Conservation (phyloP, 257 asterid genomes). For the Nicotiana knightiana region DNA sequence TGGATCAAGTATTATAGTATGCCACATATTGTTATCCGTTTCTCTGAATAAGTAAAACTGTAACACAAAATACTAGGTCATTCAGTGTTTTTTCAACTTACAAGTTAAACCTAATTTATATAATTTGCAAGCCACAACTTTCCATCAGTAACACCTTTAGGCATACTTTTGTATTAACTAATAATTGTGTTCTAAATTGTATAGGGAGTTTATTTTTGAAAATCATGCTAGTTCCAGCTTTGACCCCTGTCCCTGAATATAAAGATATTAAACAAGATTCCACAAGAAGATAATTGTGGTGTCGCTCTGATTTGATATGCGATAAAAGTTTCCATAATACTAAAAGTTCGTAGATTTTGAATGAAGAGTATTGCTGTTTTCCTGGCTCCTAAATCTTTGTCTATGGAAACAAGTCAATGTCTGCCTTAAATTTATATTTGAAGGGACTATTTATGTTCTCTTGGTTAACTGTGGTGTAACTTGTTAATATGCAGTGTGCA, state of each 20-base stretch:
- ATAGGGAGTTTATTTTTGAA: neutral
- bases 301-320: too few relatives aligned
- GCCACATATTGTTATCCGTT: neutral
- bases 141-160: neutral
- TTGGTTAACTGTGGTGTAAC: neutral
- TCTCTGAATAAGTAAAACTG: neutral
- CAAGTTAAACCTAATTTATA: neutral
- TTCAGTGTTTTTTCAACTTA: neutral
- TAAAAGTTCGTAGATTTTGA: too few relatives aligned
- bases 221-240: neutral
- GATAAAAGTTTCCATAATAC: too few relatives aligned
- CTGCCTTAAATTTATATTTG: too few relatives aligned
- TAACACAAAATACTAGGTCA: neutral
- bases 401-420: too few relatives aligned
- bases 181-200: neutral
- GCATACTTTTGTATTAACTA: too few relatives aligned
- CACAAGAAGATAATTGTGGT: too few relatives aligned
- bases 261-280: too few relatives aligned
- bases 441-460: neutral
- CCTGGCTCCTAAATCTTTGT: too few relatives aligned
- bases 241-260: neutral
- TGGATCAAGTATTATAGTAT: neutral
- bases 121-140: neutral
- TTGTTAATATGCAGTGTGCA: constrained; percentile 61
- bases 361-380: too few relatives aligned